Conservation (phyloP, 768 basidiomycete genomes). For the Pilatotrama ljubarskyi region DNA sequence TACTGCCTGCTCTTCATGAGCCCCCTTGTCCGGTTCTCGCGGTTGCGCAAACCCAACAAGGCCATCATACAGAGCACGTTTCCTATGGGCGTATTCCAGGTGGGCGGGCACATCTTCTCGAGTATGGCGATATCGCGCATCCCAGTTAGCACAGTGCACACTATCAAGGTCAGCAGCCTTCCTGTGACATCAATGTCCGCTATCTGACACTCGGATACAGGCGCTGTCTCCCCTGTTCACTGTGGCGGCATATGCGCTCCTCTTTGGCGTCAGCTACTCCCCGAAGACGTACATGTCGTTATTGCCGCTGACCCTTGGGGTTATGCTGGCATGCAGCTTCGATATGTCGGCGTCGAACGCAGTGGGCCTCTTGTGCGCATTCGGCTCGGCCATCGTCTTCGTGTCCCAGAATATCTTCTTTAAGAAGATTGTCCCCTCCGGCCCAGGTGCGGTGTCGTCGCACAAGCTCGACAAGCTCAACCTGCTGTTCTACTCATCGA, state of each 20-base stretch:
- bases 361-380: constrained; percentile 89
- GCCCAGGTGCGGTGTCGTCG: constrained; percentile 40
- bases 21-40: constrained; percentile 65
- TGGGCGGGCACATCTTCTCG: constrained; percentile 96
- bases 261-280: constrained; percentile 94
- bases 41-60: constrained; percentile 66
- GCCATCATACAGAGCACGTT: constrained; percentile 77
- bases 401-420: constrained; percentile 99
- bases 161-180: constrained; percentile 80
- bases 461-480: constrained; percentile 97
- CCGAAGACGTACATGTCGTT: constrained; percentile 89
- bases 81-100: constrained; percentile 97
- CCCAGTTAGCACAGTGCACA: constrained; percentile 96
- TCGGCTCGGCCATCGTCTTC: constrained; percentile 95
- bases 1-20: constrained; percentile 88
- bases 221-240: constrained; percentile 97
- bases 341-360: constrained; percentile 87
- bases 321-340: constrained; percentile 96
- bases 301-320: constrained; percentile 91
- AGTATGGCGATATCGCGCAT: constrained; percentile 97
- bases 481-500: constrained; percentile 89
- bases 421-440: constrained; percentile 92
- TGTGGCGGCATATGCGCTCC: constrained; percentile 89
- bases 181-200: background rate
- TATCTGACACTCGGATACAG: constrained; percentile 41